Conservation (phyloP, 805 yeast genomes). For the Maudiozyma turicensis region DNA sequence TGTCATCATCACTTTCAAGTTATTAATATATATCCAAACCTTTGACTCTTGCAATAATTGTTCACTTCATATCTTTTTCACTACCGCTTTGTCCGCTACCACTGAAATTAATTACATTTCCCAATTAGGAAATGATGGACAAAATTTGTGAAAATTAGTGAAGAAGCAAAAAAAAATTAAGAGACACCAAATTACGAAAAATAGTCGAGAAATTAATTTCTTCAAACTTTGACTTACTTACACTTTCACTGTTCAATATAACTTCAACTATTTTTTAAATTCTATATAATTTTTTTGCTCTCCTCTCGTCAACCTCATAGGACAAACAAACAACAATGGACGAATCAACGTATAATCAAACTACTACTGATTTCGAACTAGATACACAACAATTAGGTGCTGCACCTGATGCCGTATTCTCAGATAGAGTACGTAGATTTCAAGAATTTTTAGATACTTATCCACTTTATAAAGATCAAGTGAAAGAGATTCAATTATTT, state of each 20-base stretch:
- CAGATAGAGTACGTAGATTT: conserved; percentile 80
- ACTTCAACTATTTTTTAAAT: background rate
- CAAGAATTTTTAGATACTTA: conserved; percentile 73
- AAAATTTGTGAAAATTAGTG: background rate
- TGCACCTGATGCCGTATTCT: conserved; percentile 42
- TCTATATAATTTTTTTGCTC: background rate
- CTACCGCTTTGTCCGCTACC: too few species aligned
- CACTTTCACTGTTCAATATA: too few species aligned
- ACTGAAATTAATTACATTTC: background rate
- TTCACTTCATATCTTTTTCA: too few species aligned
- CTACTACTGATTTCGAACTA: conserved; percentile 4
- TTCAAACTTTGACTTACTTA: too few species aligned
- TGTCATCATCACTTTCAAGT: too few species aligned
- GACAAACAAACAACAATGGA: conserved; percentile 1
- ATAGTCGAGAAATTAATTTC: background rate
- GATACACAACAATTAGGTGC: conserved; percentile 7
- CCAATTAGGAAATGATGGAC: background rate
- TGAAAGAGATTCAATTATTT: conserved; percentile 62
- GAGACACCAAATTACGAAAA: background rate
- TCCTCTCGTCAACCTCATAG: background rate
- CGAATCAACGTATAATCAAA: conserved; percentile 2
- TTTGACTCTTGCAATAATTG: too few species aligned
- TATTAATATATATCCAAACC: too few species aligned
- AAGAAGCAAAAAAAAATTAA: background rate
- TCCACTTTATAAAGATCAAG: conserved; percentile 57